Evolutionary conservation across 768 basidiomycete species (phyloP).

Genomic region (Termitomyces sp.): DNA sequence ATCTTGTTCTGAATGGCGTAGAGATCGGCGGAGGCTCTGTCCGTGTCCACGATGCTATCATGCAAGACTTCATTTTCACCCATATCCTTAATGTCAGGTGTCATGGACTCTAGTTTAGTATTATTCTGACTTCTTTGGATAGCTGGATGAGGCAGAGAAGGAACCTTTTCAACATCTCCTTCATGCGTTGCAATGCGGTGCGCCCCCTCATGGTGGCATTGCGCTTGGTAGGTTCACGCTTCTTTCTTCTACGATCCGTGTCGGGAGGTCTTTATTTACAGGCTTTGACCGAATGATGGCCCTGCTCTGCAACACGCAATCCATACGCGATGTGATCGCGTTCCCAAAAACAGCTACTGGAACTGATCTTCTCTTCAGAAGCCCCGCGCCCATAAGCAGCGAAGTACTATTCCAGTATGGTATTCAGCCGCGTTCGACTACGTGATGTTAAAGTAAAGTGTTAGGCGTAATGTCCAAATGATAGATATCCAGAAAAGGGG

Average conservation of each 20-base stretch:
- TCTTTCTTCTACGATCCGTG: constrained; percentile 11
- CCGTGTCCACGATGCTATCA: constrained; percentile 79
- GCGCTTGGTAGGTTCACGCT: constrained; percentile 65
- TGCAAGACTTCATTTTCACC: constrained; percentile 82
- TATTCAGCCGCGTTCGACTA: constrained; percentile 32
- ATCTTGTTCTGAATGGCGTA: constrained; percentile 88
- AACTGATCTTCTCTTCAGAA: constrained; percentile 83
- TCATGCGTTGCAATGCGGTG: constrained; percentile 83
- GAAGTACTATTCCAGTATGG: constrained; percentile 62
- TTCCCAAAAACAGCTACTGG: constrained; percentile 90
- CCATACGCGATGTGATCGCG: constrained; percentile 94
- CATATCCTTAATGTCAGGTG: constrained; percentile 68
- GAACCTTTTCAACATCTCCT: constrained; percentile 78
- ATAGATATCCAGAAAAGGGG: constrained; percentile 16
- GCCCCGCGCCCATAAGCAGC: constrained; percentile 58
- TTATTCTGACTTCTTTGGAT: constrained; percentile 9
- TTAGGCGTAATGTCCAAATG: constrained; percentile 9
- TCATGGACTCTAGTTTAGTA: neutral
- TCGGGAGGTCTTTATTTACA: constrained; percentile 21
- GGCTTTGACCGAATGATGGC: constrained; percentile 93
- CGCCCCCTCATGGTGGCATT: constrained; percentile 94
- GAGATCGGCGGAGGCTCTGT: constrained; percentile 96
- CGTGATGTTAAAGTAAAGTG: constrained; percentile 13
- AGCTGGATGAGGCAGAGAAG: constrained; percentile 74
- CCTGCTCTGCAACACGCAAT: constrained; percentile 79